A percentile compares a stretch with the other conserved stretches of the same genome.
phyloP scores from a whole-genome alignment of 305 asterid genomes.

The Solanum hybrid region DNA sequence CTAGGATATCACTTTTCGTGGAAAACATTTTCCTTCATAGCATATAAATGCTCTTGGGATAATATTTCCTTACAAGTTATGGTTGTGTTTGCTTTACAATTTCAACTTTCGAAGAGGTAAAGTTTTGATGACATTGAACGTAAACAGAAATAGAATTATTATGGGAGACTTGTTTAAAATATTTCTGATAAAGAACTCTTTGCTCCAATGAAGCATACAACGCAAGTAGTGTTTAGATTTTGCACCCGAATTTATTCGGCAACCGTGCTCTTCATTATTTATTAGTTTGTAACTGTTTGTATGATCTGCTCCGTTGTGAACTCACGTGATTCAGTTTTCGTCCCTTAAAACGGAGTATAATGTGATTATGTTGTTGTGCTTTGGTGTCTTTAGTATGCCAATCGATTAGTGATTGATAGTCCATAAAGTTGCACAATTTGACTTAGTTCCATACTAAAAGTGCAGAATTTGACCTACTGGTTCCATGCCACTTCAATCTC shows the following conservation, averaged over 20 bases:
- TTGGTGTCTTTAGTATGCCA: not conserved
- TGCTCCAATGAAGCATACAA: not conserved
- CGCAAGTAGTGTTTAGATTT: not conserved
- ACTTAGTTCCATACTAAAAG: constrained; percentile 15
- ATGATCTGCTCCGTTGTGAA: not conserved
- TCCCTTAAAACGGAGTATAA: not conserved
- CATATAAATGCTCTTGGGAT: not conserved
- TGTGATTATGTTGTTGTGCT: not conserved
- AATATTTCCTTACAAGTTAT: not conserved
- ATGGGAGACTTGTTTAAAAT: not conserved
- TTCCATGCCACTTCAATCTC: constrained; percentile 16
- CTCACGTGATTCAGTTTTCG: not conserved
- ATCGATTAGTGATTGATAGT: not conserved
- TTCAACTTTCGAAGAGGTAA: not conserved
- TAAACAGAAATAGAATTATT: not conserved
- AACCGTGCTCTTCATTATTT: not conserved
- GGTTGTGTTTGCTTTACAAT: not conserved
- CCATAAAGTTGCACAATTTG: not conserved
- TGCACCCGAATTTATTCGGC: not conserved
- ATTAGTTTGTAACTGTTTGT: not conserved
- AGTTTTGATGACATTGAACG: not conserved
- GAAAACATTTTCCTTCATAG: not conserved
- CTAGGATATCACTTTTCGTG: not conserved
- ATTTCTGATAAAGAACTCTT: not conserved
- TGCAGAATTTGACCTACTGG: not conserved